A percentile compares a stretch with the other conserved stretches of the same genome.
phyloP scores from a whole-genome alignment of 202 grass and related monocot species.

The Hordeum pubiflorum region DNA sequence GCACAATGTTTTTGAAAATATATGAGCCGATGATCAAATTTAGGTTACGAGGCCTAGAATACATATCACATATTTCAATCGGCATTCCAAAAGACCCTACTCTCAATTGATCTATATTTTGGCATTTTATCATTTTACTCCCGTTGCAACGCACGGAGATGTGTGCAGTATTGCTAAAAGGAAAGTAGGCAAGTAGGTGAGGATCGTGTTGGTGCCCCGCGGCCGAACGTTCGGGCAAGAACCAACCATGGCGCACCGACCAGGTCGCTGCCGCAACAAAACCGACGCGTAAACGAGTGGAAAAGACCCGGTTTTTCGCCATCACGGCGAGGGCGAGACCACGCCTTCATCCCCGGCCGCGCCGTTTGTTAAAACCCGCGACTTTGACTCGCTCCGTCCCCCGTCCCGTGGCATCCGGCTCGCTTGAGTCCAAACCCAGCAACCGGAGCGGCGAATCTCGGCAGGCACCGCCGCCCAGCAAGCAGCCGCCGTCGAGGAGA shows the following conservation, averaged over 20 bases:
- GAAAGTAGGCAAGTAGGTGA: background rate
- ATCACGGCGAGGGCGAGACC: background rate
- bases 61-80: no score
- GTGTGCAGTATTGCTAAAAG: background rate
- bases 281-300: background rate
- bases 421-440: background rate
- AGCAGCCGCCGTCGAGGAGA: conserved; percentile 12
- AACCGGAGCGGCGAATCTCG: conserved; percentile 4
- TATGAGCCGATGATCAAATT: no score
- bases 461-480: background rate
- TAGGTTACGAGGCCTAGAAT: no score
- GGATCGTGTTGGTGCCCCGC: background rate
- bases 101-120: no score
- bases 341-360: background rate
- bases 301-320: background rate
- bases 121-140: no score
- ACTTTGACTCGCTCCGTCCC: background rate
- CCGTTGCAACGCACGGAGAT: no score
- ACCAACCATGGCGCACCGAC: background rate
- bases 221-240: background rate
- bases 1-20: no score
- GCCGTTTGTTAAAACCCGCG: conserved; percentile 19
- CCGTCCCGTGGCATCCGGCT: background rate
- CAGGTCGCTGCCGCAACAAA: conserved; percentile 3
- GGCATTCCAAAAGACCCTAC: no score